Conservation (phyloP, 164 flowering plant species). For the Akebia trifoliata region DNA sequence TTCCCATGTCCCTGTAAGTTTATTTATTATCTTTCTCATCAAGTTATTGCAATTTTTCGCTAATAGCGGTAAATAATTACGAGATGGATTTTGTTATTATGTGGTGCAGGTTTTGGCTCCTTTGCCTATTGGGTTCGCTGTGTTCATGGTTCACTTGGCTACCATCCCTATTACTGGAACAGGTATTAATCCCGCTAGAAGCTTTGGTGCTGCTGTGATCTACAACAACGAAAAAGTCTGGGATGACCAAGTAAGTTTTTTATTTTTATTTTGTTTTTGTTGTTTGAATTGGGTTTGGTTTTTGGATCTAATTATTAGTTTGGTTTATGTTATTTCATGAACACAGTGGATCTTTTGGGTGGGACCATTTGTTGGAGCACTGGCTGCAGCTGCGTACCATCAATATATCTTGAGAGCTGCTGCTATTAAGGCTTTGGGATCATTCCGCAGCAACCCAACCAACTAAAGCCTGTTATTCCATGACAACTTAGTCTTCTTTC, state of each 20-base stretch:
- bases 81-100: no score
- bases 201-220: slow-evolving; percentile 44
- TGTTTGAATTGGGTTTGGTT: background rate
- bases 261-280: background rate
- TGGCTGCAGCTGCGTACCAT: slow-evolving; percentile 71
- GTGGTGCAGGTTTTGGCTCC: slow-evolving; percentile 35
- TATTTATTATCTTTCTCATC: no score
- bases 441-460: slow-evolving; percentile 63
- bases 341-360: slow-evolving; percentile 92
- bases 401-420: slow-evolving; percentile 75
- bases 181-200: slow-evolving; percentile 37
- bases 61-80: no score
- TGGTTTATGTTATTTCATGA: no score
- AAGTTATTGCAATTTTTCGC: no score
- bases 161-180: slow-evolving; percentile 21
- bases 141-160: slow-evolving; percentile 22
- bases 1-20: slow-evolving; percentile 40
- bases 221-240: slow-evolving; percentile 29
- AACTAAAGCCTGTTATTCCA: no score
- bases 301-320: background rate
- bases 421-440: slow-evolving; percentile 72
- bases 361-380: slow-evolving; percentile 70
- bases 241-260: slow-evolving; percentile 31
- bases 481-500: no score
- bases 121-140: slow-evolving; percentile 24